These are phyloP conservation scores for Leucaena leucocephala DNA, from an alignment of 306 rosid genomes.

Conservation along the genomic window DNA sequence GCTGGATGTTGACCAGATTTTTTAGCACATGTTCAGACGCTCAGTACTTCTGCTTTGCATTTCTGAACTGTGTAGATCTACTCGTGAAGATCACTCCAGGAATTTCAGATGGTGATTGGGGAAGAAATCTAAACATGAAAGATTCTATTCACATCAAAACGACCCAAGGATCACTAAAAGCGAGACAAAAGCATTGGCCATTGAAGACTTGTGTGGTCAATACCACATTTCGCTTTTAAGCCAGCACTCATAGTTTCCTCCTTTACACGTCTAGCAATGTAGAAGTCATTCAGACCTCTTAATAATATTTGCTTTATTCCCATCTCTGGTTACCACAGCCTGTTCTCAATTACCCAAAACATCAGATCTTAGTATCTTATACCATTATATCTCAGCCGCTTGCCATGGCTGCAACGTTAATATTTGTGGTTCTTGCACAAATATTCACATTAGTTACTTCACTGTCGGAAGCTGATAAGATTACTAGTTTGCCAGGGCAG, in stretches of 20 bases:
- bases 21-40: not conserved
- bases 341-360: not conserved
- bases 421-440: constrained; percentile 31
- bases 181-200: not conserved
- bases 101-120: not conserved
- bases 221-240: not conserved
- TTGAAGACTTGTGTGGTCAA: not conserved
- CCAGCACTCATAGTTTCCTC: constrained; percentile 3
- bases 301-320: constrained; percentile 28
- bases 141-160: not conserved
- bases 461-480: constrained; percentile 48
- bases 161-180: constrained; percentile 2
- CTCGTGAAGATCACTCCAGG: not conserved
- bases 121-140: constrained; percentile 1
- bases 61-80: not conserved
- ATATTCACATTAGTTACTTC: constrained; percentile 37
- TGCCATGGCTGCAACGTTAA: constrained; percentile 39
- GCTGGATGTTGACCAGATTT: not conserved
- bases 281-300: not conserved
- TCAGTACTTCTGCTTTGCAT: not conserved
- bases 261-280: constrained; percentile 5
- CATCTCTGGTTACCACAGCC: constrained; percentile 6
- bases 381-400: constrained; percentile 42
- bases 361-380: constrained; percentile 30
- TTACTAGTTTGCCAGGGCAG: constrained; percentile 71